These are phyloP conservation scores for Ophiocordyceps polyrhachis-furcata DNA, from an alignment of 2,329 filamentous ascomycete species.

Conservation along the genomic window DNA sequence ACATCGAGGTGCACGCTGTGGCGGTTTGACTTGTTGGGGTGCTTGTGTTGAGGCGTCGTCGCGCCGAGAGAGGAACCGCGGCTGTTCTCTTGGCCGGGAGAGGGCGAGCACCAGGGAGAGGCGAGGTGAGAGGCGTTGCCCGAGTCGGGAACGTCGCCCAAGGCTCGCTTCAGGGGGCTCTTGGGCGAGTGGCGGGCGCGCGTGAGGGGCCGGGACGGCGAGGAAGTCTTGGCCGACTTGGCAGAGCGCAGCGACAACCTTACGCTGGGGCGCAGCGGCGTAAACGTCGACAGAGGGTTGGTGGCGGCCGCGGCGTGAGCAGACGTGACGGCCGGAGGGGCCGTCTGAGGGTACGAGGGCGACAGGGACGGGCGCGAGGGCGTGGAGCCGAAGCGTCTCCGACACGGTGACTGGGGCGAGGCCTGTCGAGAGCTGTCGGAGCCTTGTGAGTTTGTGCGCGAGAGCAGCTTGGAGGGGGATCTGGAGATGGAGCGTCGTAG, in stretches of 20 bases:
- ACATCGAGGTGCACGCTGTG: conserved; percentile 40
- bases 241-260: conserved; percentile 48
- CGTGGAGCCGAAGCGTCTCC: conserved; percentile 18
- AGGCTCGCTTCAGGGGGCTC: conserved; percentile 62
- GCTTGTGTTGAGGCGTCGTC: conserved; percentile 4
- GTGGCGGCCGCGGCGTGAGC: conserved; percentile 10
- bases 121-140: conserved; percentile 42
- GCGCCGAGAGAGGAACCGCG: conserved; percentile 17
- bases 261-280: conserved; percentile 46
- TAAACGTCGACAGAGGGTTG: conserved; percentile 33
- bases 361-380: conserved; percentile 16
- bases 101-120: conserved; percentile 18
- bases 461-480: conserved; percentile 80
- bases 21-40: conserved; percentile 26
- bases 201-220: conserved; percentile 31
- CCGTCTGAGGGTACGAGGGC: conserved; percentile 14
- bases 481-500: conserved; percentile 75
- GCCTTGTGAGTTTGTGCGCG: conserved; percentile 26
- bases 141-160: conserved; percentile 51
- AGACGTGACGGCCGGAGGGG: conserved; percentile 15
- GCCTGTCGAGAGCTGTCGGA: conserved; percentile 27
- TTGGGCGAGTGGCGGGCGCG: conserved; percentile 55
- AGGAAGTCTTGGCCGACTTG: conserved; percentile 36
- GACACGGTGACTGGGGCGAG: conserved; percentile 34
- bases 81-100: conserved; percentile 25